Conservation (phyloP, 1,284 basidiomycete genomes). For the Sphaerobolus stellatus region DNA sequence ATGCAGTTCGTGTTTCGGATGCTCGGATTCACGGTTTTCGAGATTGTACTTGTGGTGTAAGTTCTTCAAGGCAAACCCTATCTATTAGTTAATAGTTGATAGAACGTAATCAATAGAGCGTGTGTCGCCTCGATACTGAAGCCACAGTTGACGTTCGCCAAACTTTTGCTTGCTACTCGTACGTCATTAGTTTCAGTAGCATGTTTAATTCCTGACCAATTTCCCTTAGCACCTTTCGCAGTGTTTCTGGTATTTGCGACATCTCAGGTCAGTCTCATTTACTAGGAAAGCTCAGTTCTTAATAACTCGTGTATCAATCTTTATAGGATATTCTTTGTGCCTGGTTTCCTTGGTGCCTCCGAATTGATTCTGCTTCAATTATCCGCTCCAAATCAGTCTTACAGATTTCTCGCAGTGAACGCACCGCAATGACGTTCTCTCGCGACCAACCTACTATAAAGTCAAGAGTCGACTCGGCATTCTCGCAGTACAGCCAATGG, state of each 20-base stretch:
- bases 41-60: constrained; percentile 3
- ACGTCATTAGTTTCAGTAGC: background rate
- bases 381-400: too few relatives aligned
- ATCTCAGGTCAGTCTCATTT: constrained; percentile 4
- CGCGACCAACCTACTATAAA: too few relatives aligned
- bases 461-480: too few relatives aligned
- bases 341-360: constrained; percentile 13
- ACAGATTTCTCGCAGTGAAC: too few relatives aligned
- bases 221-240: background rate
- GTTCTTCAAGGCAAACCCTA: background rate
- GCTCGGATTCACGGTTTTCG: constrained; percentile 3
- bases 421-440: too few relatives aligned
- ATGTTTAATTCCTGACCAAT: background rate
- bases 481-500: too few relatives aligned
- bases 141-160: background rate
- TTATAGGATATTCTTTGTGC: background rate
- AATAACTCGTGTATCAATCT: background rate
- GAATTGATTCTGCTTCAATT: too few relatives aligned
- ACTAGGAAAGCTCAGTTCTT: background rate
- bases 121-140: background rate
- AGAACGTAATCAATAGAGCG: background rate
- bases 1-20: background rate
- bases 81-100: background rate
- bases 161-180: constrained; percentile 6
- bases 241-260: constrained; percentile 5